Evolutionary conservation across 495 filamentous ascomycete genomes (phyloP), one percentile per base, ranked within the genome.

Genomic region (Tuber calosporum): DNA sequence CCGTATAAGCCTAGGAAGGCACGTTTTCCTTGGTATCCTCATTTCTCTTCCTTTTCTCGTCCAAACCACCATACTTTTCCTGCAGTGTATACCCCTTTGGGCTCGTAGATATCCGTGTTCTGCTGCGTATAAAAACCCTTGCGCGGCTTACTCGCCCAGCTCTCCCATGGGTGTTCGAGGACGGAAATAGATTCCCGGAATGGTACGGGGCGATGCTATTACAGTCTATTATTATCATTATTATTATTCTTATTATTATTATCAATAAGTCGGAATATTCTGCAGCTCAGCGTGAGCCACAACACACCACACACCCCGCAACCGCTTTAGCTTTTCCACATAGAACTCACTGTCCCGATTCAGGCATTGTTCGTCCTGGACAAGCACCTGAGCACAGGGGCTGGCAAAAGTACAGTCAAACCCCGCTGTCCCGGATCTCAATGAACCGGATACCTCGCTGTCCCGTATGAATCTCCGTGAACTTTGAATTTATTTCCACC

Each of bases 251-350:
- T n/a, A n/a, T n/a, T n/a, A n/a, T n/a, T n/a, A n/a, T n/a, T n/a
- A n/a, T n/a, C n/a, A n/a, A n/a, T 62, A 62, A 62, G 53, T 62
- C 53, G 53, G 26, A 34, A 26, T 34, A 62, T 62, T 62, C 53
- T 34, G 30, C 53, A 62, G 53, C 13, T 2, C 53, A 62, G 53
- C 4, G 26, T 26, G 19, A 62, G 15, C 53, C 53, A 62, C 26
- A 30, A 34, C 53, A 30, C n/a, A 58, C 22, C 48, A 58, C n/a
- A 15, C 53, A 30, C 26, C 26, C 53, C 53, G 53, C n/a, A 62
- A 30, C 53, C 3, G 4, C 26, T 58, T 58, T 8, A 48, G 5
- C 20, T 22, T 48, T 48, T 6, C 48, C 53, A 19, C 3, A 62
- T 13, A 15, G 26, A 34, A 17, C 53, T 62, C 53, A 34, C 26